Evolutionary conservation across 2,329 filamentous ascomycete genomes (phyloP), one percentile per base, ranked within the genome.

Genomic region (Tolypocladium endophyticum): DNA sequence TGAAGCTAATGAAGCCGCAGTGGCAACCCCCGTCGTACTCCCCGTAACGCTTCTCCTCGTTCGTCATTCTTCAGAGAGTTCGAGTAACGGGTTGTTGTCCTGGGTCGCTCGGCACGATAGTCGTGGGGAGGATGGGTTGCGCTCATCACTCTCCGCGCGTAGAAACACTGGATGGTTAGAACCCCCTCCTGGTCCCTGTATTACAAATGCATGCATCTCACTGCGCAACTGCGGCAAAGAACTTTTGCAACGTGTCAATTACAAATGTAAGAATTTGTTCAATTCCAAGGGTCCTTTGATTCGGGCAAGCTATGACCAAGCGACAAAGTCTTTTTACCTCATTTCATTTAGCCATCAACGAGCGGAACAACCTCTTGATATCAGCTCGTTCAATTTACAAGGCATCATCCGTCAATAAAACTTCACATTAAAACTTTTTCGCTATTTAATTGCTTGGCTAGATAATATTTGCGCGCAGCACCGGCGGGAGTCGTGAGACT

Each of bases 11-110:
- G 58, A 75, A 75, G 53, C 79, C 80, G 68, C 81, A 83, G 66
- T 83, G 80, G 63, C 80, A 84, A 59, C 76, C 77, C 14, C 73
- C 79, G 54, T 76, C 69, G 68, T 84, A 81, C 1, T 75, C 78
- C 56, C 55, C 55, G 55, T 56, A 56, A 38, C 55, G 55, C 25
- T 56, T 56, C 18, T 56, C 57, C 43, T 62, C 38, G 8, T 59
- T 56, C 8, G 64, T 39, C 63, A 66, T 69, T 8, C 23, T 41
- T 2, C 2, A 43, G 16, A 9, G 0, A 1, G 35, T 41, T 23
- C 6, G 47, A 28, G 5, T 7, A 30, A 5, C 14, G 25, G 18
- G 20, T 3, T 20, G 3, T 8, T 11, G 18, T 52, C 11, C 16
- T 30, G 25, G 16, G 8, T 30, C 14, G 7, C 12, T 25, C n/a